Evolutionary conservation across 108 stramenopile genomes (phyloP).

Genomic region (Poteriospumella lacustris): DNA sequence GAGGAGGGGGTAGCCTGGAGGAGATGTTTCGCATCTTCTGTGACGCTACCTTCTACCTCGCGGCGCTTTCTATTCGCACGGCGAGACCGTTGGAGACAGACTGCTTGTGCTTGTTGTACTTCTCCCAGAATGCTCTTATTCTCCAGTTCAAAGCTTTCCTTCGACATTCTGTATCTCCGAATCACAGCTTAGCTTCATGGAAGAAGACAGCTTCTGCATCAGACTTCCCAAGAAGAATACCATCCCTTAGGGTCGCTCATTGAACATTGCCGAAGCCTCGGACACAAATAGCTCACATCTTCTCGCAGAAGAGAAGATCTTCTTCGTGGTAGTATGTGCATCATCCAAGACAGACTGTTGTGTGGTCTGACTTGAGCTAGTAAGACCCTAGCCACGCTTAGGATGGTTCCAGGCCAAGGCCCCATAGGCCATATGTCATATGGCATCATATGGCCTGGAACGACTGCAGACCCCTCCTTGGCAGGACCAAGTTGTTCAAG

Average conservation of each 20-base stretch:
- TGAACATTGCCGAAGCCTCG: constrained; percentile 16
- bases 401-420: constrained; percentile 5
- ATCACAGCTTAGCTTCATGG: background rate
- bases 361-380: constrained; percentile 6
- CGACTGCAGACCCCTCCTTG: constrained; percentile 5
- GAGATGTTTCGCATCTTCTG: constrained; percentile 7
- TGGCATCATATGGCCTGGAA: constrained; percentile 6
- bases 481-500: background rate
- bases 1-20: constrained; percentile 5
- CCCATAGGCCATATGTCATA: constrained; percentile 7
- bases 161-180: constrained; percentile 2
- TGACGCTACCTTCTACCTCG: constrained; percentile 2
- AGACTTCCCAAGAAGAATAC: constrained; percentile 7
- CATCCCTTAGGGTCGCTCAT: background rate
- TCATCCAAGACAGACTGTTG: background rate
- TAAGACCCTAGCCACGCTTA: constrained; percentile 6
- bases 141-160: too few species aligned
- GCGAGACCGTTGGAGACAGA: constrained; percentile 6
- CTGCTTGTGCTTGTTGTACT: constrained; percentile 2
- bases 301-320: background rate
- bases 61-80: constrained; percentile 6
- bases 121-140: constrained; percentile 7
- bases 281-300: constrained; percentile 8
- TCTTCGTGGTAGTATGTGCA: background rate
- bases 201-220: background rate